These are phyloP conservation scores for Anaeromyces robustus DNA, from an alignment of 192 early-diverging fungal genomes.

Conservation along the genomic window DNA sequence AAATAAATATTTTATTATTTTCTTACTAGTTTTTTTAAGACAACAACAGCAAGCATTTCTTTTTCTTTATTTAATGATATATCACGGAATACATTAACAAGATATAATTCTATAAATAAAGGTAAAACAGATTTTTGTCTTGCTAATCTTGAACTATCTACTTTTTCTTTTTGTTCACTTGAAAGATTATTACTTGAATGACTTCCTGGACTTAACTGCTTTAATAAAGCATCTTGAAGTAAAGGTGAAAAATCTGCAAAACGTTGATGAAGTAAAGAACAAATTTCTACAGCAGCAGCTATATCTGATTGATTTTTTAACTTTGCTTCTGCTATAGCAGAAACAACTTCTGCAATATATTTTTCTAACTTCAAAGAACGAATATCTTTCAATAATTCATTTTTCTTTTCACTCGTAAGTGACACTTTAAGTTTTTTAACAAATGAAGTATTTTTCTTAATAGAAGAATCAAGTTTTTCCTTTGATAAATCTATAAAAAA, in stretches of 20 bases:
- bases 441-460: conserved; percentile 95
- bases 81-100: conserved; percentile 44
- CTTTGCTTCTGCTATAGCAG: conserved; percentile 63
- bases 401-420: conserved; percentile 37
- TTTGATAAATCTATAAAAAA: conserved; percentile 5
- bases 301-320: conserved; percentile 61
- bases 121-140: conserved; percentile 52
- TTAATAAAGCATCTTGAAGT: conserved; percentile 46
- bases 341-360: conserved; percentile 84
- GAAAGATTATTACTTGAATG: conserved; percentile 33
- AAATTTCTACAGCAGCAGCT: conserved; percentile 61
- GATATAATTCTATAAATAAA: conserved; percentile 65
- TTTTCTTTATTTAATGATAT: conserved; percentile 33
- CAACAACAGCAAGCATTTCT: conserved; percentile 31
- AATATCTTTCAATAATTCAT: conserved; percentile 54
- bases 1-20: conserved; percentile 7
- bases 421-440: conserved; percentile 72
- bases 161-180: conserved; percentile 71
- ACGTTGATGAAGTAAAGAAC: conserved; percentile 71
- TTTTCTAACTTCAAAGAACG: conserved; percentile 84
- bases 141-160: conserved; percentile 52
- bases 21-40: conserved; percentile 21
- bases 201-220: conserved; percentile 41
- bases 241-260: conserved; percentile 67
- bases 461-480: conserved; percentile 71